Evolutionary conservation across 768 basidiomycete genomes (phyloP).

Genomic region (Daedaleopsis sinensis): DNA sequence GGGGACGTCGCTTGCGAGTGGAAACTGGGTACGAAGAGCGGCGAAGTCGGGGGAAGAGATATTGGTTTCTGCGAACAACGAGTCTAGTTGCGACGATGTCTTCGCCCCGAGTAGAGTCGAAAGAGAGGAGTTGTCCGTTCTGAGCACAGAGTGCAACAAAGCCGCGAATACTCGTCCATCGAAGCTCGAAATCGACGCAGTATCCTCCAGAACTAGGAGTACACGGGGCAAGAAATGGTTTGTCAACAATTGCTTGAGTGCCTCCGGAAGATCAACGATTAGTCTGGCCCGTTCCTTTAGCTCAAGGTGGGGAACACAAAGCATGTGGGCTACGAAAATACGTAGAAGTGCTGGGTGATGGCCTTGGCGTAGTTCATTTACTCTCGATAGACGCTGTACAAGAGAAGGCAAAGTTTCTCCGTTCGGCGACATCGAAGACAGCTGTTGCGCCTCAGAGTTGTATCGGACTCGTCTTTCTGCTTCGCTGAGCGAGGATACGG

Average conservation of each 20-base stretch:
- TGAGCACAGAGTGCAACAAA: conserved; percentile 43
- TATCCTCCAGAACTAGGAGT: conserved; percentile 36
- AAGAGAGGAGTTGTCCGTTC: conserved; percentile 23
- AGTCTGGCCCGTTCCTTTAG: conserved; percentile 43
- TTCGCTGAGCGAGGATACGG: conserved; percentile 15
- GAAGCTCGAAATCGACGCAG: conserved; percentile 40
- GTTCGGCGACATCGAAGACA: conserved; percentile 2
- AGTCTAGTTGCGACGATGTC: conserved; percentile 26
- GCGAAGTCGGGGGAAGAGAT: conserved; percentile 30
- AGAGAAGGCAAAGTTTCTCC: neutral
- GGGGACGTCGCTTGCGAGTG: neutral
- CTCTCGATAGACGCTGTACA: neutral
- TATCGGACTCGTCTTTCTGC: conserved; percentile 8
- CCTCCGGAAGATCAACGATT: conserved; percentile 3
- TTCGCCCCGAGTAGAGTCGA: conserved; percentile 34
- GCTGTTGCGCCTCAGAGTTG: neutral
- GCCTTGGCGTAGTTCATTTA: neutral
- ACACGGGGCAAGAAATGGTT: conserved; percentile 44
- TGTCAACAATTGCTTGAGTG: conserved; percentile 37
- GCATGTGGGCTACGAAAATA: conserved; percentile 42
- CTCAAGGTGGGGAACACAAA: conserved; percentile 42
- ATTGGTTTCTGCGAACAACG: conserved; percentile 28
- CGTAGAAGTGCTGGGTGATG: conserved; percentile 32
- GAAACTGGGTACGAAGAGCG: conserved; percentile 31
- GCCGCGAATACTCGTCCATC: conserved; percentile 56